phyloP scores from a whole-genome alignment of 2,329 filamentous ascomycete genomes.

The Torrubiellomyces zombiae region DNA sequence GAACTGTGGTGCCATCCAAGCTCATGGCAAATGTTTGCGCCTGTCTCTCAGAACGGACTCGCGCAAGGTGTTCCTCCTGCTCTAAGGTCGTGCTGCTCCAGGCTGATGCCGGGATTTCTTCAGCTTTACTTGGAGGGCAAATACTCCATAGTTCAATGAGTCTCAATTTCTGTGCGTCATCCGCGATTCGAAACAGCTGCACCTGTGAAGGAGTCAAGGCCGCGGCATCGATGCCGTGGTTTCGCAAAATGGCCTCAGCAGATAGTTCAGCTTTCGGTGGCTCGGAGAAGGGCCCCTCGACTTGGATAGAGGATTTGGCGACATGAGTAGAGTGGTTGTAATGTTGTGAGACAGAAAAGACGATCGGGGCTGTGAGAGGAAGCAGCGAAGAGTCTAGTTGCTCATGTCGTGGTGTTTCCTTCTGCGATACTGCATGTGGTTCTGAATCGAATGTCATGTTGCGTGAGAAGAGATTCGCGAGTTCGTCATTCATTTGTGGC shows the following conservation, averaged over 20 bases:
- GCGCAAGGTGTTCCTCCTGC: conserved; percentile 42
- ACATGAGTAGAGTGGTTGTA: conserved; percentile 66
- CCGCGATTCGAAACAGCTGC: conserved; percentile 61
- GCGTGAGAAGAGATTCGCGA: conserved; percentile 61
- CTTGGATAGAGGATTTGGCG: conserved; percentile 20
- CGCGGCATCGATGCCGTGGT: conserved; percentile 53
- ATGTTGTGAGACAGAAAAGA: conserved; percentile 65
- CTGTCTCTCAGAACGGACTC: conserved; percentile 38
- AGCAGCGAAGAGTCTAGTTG: conserved; percentile 10
- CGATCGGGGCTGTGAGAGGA: conserved; percentile 27
- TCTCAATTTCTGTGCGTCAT: conserved; percentile 52
- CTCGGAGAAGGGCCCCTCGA: conserved; percentile 31
- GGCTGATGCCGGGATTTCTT: conserved; percentile 34
- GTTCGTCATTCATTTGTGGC: conserved; percentile 58
- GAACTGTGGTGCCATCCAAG: conserved; percentile 35
- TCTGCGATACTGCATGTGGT: conserved; percentile 8
- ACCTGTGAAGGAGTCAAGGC: conserved; percentile 59
- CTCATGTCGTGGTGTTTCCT: conserved; percentile 15
- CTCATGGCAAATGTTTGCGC: conserved; percentile 29
- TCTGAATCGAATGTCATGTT: conserved; percentile 49
- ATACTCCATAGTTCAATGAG: conserved; percentile 77
- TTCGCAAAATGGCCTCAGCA: conserved; percentile 40
- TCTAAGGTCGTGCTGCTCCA: conserved; percentile 37
- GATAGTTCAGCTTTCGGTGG: conserved; percentile 30
- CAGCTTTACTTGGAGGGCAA: conserved; percentile 47